phyloP scores from a whole-genome alignment of 2,329 filamentous ascomycete genomes.

The Monosporascus sp. region DNA sequence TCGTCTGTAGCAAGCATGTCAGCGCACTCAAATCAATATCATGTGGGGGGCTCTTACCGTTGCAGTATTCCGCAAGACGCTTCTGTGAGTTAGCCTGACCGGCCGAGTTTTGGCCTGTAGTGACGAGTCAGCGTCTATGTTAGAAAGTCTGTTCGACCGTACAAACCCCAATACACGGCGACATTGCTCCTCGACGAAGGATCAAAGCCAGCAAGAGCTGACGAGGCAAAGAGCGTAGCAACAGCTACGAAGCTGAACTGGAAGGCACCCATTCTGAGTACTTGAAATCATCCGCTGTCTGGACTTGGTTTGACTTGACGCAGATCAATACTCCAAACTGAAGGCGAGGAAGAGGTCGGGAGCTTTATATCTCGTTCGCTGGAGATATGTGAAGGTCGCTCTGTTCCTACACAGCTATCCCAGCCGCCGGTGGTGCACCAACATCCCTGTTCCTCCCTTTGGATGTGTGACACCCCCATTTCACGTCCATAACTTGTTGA shows the following conservation, averaged over 20 bases:
- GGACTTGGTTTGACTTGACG: neutral
- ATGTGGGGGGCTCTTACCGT: constrained; percentile 30
- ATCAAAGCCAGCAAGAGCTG: constrained; percentile 34
- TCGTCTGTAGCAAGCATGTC: constrained; percentile 25
- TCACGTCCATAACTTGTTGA: neutral
- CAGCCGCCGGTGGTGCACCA: neutral
- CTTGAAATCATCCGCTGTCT: neutral
- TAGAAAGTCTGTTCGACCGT: too few relatives aligned
- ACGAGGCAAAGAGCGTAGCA: neutral
- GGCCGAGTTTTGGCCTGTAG: constrained; percentile 49
- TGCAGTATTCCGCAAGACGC: constrained; percentile 51
- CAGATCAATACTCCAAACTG: neutral
- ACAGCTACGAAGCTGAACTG: neutral
- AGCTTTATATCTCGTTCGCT: neutral
- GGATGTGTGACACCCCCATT: neutral
- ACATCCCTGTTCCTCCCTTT: neutral
- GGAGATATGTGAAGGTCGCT: neutral
- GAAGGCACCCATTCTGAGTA: neutral
- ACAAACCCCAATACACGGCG: constrained; percentile 21
- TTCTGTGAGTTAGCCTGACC: constrained; percentile 44
- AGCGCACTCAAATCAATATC: constrained; percentile 14
- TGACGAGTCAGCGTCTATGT: neutral
- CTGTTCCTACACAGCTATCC: neutral
- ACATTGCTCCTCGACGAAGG: constrained; percentile 44
- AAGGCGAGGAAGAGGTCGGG: neutral